A percentile compares a stretch with the other conserved stretches of the same genome.
phyloP scores from a whole-genome alignment of 208 protist genomes.

The Crithidia thermophila region DNA sequence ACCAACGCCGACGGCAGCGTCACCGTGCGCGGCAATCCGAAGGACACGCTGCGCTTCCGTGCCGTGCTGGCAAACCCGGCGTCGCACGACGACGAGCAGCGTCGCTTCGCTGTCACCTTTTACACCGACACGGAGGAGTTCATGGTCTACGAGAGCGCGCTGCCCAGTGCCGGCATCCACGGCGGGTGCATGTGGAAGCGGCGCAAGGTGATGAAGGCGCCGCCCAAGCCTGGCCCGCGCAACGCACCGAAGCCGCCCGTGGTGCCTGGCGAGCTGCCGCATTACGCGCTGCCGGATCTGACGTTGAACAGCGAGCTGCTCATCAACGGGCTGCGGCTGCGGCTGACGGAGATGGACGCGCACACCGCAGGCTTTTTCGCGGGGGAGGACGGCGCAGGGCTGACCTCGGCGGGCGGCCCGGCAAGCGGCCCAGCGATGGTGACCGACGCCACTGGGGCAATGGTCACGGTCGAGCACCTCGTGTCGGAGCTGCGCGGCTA shows the following conservation, averaged over 20 bases:
- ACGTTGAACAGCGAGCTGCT: conserved; percentile 65
- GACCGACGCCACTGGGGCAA: conserved; percentile 34
- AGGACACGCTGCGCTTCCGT: conserved; percentile 79
- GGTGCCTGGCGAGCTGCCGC: conserved; percentile 23
- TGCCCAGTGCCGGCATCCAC: conserved; percentile 68
- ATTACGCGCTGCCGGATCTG: conserved; percentile 75
- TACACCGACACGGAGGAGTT: conserved; percentile 92
- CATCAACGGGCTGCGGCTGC: conserved; percentile 73
- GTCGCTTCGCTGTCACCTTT: conserved; percentile 82
- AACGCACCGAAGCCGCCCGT: conserved; percentile 35
- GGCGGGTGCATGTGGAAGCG: conserved; percentile 88
- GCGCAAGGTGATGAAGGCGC: conserved; percentile 60
- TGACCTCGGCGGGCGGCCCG: not conserved
- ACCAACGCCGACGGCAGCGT: not conserved
- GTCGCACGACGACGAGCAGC: conserved; percentile 49
- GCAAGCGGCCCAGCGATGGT: conserved; percentile 13
- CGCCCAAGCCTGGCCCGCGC: conserved; percentile 33
- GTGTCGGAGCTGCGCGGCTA: conserved; percentile 70
- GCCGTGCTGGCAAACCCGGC: conserved; percentile 58
- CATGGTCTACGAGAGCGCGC: conserved; percentile 70
- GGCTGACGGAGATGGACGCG: conserved; percentile 75
- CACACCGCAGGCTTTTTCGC: conserved; percentile 77
- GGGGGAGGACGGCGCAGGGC: conserved; percentile 43
- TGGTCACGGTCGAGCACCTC: conserved; percentile 52
- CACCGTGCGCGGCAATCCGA: not conserved